A percentile compares a stretch with the other conserved stretches of the same genome.
Evolutionary conservation across 768 basidiomycete genomes (phyloP).

Genomic region (Suillus alpinus): DNA sequence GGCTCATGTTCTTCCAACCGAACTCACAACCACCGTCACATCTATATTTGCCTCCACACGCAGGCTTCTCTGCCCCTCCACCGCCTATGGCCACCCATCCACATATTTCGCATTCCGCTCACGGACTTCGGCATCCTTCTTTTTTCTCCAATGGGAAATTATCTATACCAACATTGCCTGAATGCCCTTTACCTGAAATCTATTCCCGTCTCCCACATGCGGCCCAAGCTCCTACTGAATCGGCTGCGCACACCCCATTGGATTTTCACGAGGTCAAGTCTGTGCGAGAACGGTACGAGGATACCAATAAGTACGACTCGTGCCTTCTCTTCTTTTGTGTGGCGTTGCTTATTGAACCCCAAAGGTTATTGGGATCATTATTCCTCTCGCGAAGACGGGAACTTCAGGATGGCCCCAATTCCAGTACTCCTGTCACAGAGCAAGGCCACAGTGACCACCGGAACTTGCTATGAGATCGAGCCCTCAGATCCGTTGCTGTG

Average conservation of each 20-base stretch:
- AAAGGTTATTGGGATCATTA: constrained; percentile 60
- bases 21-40: constrained; percentile 11
- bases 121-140: background rate
- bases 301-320: constrained; percentile 55
- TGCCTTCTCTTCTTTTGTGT: background rate
- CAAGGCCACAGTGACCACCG: background rate
- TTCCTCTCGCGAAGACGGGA: constrained; percentile 58
- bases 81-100: background rate
- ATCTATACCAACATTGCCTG: background rate
- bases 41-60: background rate
- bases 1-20: constrained; percentile 40
- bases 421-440: background rate
- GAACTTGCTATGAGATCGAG: constrained; percentile 1
- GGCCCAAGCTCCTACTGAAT: constrained; percentile 1
- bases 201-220: constrained; percentile 3
- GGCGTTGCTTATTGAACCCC: constrained; percentile 8
- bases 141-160: constrained; percentile 6
- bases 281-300: constrained; percentile 62
- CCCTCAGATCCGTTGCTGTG: background rate
- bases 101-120: constrained; percentile 3
- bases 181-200: constrained; percentile 6
- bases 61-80: background rate
- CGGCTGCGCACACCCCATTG: constrained; percentile 13
- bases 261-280: constrained; percentile 39
- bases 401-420: constrained; percentile 13